These are phyloP conservation scores for Bisporella sp. DNA, from an alignment of 2,329 filamentous ascomycete species.

Conservation along the genomic window DNA sequence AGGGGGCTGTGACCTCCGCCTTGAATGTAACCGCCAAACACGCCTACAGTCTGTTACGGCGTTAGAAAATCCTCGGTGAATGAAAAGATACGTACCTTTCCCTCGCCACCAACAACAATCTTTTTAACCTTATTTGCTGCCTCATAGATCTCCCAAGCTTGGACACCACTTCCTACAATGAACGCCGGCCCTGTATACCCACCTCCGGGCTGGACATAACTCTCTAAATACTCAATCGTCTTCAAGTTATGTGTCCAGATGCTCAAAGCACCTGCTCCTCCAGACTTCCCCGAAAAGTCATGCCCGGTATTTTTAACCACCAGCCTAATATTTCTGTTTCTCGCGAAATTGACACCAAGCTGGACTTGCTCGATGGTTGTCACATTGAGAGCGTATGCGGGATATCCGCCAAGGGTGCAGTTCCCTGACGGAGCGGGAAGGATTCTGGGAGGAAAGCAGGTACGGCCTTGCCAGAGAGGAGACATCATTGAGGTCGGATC, in stretches of 20 bases:
- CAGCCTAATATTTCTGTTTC: constrained; percentile 33
- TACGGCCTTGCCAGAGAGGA: constrained; percentile 36
- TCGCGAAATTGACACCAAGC: constrained; percentile 35
- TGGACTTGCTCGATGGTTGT: constrained; percentile 37
- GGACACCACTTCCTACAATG: constrained; percentile 44
- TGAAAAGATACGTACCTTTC: constrained; percentile 19
- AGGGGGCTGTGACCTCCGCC: constrained; percentile 55
- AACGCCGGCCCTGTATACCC: constrained; percentile 42
- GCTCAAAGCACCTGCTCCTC: constrained; percentile 38
- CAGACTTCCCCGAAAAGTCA: constrained; percentile 17
- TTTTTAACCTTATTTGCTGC: constrained; percentile 36
- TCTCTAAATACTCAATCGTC: constrained; percentile 32
- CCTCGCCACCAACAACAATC: constrained; percentile 45
- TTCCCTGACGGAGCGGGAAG: constrained; percentile 29
- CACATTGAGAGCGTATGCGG: constrained; percentile 30
- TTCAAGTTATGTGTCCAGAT: constrained; percentile 45
- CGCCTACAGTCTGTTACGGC: constrained; percentile 44
- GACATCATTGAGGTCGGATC: constrained; percentile 38
- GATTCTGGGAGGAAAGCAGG: constrained; percentile 26
- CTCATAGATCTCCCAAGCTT: constrained; percentile 36
- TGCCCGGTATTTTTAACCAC: constrained; percentile 25
- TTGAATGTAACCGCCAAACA: constrained; percentile 43
- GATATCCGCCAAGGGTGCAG: constrained; percentile 15
- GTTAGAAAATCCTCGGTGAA: neutral
- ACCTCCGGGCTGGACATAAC: constrained; percentile 34